Evolutionary conservation across 805 yeast genomes (phyloP).

Genomic region (Pichia scutulata): DNA sequence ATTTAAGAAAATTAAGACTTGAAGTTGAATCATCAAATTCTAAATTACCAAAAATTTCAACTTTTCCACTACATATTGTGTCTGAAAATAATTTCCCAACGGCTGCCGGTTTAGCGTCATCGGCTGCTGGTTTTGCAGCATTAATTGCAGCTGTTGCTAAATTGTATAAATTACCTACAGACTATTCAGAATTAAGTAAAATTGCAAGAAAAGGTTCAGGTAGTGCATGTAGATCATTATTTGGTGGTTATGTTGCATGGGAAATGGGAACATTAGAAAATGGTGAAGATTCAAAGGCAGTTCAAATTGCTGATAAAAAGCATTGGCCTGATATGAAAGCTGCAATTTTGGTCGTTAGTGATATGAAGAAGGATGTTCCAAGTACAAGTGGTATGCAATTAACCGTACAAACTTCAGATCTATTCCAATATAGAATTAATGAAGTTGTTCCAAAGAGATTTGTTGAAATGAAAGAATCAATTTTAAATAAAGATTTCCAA

Average conservation of each 20-base stretch:
- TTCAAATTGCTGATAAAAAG: constrained; percentile 71
- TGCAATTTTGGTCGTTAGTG: constrained; percentile 85
- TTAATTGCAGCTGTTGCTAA: constrained; percentile 82
- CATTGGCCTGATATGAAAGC: constrained; percentile 96
- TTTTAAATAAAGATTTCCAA: constrained; percentile 64
- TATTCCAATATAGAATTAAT: constrained; percentile 71
- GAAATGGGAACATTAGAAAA: constrained; percentile 76
- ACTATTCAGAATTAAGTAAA: constrained; percentile 76
- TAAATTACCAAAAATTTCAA: constrained; percentile 51
- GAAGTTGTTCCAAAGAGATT: constrained; percentile 85
- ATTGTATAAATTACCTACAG: constrained; percentile 78
- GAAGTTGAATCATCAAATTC: constrained; percentile 51
- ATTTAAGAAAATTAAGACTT: constrained; percentile 60
- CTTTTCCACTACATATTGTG: constrained; percentile 67
- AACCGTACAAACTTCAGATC: constrained; percentile 82
- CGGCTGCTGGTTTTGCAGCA: constrained; percentile 99
- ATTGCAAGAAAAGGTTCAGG: constrained; percentile 98
- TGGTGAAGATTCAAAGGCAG: constrained; percentile 94
- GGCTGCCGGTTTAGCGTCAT: constrained; percentile 96
- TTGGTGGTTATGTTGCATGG: constrained; percentile 99
- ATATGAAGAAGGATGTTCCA: constrained; percentile 89
- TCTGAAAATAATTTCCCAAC: constrained; percentile 97
- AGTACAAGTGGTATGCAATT: constrained; percentile 95
- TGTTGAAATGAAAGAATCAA: constrained; percentile 72
- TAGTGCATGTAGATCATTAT: constrained; percentile 93